Percentiles rank a stretch among this genome's conserved stretches.
Conservation (phyloP, 495 filamentous ascomycete species). For the Sphaerosporella brunnea region DNA sequence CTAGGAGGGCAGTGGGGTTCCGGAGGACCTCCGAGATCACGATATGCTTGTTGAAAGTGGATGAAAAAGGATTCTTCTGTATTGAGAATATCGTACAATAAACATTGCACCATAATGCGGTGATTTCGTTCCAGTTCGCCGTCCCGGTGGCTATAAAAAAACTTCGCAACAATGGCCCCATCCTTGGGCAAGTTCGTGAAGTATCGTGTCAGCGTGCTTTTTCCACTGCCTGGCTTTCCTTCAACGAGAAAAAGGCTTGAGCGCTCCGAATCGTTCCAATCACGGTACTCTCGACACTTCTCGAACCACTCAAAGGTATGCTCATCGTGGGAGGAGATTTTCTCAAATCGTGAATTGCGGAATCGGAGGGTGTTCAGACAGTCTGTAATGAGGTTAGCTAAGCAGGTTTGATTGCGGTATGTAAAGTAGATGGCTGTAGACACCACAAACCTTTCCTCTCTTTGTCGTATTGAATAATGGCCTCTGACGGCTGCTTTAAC, state of each 20-base stretch:
- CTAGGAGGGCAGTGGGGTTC: background rate
- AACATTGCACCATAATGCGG: background rate
- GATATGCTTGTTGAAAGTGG: slow-evolving; percentile 5
- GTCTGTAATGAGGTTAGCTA: background rate
- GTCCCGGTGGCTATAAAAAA: slow-evolving; percentile 5
- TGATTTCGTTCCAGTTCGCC: slow-evolving; percentile 1
- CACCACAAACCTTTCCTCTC: no score
- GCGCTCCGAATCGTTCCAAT: background rate
- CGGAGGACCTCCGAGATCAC: background rate
- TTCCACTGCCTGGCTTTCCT: no score
- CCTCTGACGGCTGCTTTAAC: no score
- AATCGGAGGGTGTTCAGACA: background rate
- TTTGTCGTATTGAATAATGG: no score
- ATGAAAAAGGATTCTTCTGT: slow-evolving; percentile 5
- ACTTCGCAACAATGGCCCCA: slow-evolving; percentile 2
- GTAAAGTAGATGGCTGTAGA: no score
- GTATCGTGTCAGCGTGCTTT: slow-evolving; percentile 9
- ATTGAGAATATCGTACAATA: background rate
- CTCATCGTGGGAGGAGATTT: background rate
- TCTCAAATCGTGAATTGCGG: slow-evolving; percentile 4
- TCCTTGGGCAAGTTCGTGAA: background rate
- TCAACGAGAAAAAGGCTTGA: slow-evolving; percentile 7
- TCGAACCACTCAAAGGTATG: slow-evolving; percentile 5
- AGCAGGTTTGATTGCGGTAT: background rate
- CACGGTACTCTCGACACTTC: slow-evolving; percentile 1